Percentiles rank a stretch among this genome's conserved stretches.
These are phyloP conservation scores for Chaetomiaceae sp. DNA, from an alignment of 2,329 filamentous ascomycete species.

Conservation along the genomic window DNA sequence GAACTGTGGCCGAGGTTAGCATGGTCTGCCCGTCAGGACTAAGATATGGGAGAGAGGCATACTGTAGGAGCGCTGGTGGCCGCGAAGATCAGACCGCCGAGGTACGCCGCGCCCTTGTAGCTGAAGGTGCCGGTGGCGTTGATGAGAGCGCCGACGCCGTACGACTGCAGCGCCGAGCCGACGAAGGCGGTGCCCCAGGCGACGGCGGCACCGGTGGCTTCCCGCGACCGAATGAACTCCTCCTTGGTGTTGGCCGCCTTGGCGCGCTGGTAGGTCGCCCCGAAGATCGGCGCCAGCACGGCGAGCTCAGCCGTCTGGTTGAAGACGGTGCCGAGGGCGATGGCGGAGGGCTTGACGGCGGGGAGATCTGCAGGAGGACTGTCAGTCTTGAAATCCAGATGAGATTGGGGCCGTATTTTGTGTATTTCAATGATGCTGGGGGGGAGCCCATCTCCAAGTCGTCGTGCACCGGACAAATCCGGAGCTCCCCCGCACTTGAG, in stretches of 20 bases:
- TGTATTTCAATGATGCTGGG: too few relatives aligned
- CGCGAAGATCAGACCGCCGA: conserved; percentile 85
- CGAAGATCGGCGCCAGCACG: conserved; percentile 82
- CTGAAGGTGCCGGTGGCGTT: conserved; percentile 91
- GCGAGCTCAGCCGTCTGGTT: conserved; percentile 88
- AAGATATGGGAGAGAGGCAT: conserved; percentile 36
- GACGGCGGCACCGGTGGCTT: conserved; percentile 78
- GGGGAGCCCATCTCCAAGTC: too few relatives aligned
- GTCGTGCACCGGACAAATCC: too few relatives aligned
- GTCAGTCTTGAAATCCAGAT: neutral
- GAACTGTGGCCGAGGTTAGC: conserved; percentile 49
- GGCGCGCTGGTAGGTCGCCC: conserved; percentile 88
- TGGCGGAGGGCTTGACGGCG: conserved; percentile 93
- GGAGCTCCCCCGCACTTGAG: too few relatives aligned
- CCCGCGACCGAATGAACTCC: conserved; percentile 91
- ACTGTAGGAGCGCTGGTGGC: conserved; percentile 83
- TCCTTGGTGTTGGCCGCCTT: conserved; percentile 91
- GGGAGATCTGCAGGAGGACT: conserved; percentile 44
- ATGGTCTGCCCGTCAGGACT: too few relatives aligned
- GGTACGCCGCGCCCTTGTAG: conserved; percentile 96
- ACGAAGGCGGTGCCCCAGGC: conserved; percentile 87
- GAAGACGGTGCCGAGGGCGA: conserved; percentile 92
- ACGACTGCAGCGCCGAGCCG: conserved; percentile 82
- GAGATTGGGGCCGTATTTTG: neutral
- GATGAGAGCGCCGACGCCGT: conserved; percentile 82